Evolutionary conservation across 306 rosid genomes (phyloP).

Genomic region (Prunus mira): DNA sequence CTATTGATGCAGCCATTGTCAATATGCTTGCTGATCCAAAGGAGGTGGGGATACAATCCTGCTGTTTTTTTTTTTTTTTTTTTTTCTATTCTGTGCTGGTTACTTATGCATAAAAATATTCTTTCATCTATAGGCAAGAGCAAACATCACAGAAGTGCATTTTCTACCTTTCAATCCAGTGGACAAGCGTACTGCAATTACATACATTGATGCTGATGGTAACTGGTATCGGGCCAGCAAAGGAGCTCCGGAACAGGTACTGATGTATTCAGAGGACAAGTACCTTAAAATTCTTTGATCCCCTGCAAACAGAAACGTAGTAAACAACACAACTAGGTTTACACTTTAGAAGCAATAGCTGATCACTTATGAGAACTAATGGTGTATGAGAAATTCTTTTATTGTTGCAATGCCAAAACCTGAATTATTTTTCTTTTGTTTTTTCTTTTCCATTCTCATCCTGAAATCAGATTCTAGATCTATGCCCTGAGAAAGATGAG

Average conservation of each 20-base stretch:
- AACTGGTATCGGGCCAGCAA: slow-evolving; percentile 75
- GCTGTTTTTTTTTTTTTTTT: slow-evolving; percentile 9
- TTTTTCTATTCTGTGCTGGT: slow-evolving; percentile 12
- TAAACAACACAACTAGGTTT: background rate
- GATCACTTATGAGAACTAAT: no score
- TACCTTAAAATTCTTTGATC: background rate
- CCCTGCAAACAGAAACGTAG: background rate
- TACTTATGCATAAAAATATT: background rate
- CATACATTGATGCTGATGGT: slow-evolving; percentile 64
- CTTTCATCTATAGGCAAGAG: slow-evolving; percentile 53
- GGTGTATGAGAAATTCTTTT: background rate
- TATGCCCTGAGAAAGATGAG: slow-evolving; percentile 61
- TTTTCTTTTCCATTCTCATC: slow-evolving; percentile 6
- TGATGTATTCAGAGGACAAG: background rate
- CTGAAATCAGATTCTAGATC: slow-evolving; percentile 56
- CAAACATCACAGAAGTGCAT: slow-evolving; percentile 74
- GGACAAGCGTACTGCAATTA: slow-evolving; percentile 86
- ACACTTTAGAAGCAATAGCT: background rate
- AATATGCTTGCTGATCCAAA: slow-evolving; percentile 86
- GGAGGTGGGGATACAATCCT: slow-evolving; percentile 48
- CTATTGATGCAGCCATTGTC: slow-evolving; percentile 71
- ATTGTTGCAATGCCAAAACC: slow-evolving; percentile 5
- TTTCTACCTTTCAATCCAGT: slow-evolving; percentile 89
- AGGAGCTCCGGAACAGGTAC: slow-evolving; percentile 95
- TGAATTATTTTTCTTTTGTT: slow-evolving; percentile 22